Base-by-base conservation (phyloP, 73 alveolate species). In the Paraurostyla sp. region DNA sequence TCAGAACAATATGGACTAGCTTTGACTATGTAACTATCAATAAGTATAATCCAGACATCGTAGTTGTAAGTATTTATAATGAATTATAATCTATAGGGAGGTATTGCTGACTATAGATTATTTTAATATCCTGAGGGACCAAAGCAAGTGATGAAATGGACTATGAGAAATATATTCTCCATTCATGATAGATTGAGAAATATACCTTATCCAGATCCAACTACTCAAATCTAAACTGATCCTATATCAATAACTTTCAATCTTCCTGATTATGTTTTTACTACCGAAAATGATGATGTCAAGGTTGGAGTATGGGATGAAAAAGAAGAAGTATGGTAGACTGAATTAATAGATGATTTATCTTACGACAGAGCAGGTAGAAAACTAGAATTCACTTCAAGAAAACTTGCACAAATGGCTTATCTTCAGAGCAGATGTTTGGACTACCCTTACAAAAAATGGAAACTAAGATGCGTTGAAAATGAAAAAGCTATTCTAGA, bases 221-320 rank as follows among this genome's bases (percentile, higher is more conserved):
- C 52, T n/a, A 36, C 80, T 35, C 45, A 30, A 22, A 75, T 40
- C 43, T 49, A 81, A 46, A 32, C 80, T 0, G 81, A 41, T 50
- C 80, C 91, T 0, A 60, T 94, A 0, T 43, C 71, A 48, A 80
- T 92, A 27, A 41, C 80, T 22, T 92, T 80, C 59, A 76, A 59
- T 43, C 75, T 94, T 15, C 98, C 98, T 25, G 90, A 91, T 7
- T 92, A 94, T 75, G 84, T 94, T 40, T 92, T 58, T 76, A 94
- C 90, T 33, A 58, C 82, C 18, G 97, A 90, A 46, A 68, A 90
- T 29, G 95, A 94, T 29, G 93, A 94, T 42, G 71, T 92, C 75
- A 86, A 91, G 78, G 98, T 92, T 1, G 98, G 95, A 22, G 80
- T 91, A 32, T 94, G 92, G 93, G 98, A 94, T 76, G 81, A 65